Evolutionary conservation across 2,329 filamentous ascomycete species (phyloP), one percentile per base, ranked within the genome.

Genomic region (Colletotrichum shisoi): DNA sequence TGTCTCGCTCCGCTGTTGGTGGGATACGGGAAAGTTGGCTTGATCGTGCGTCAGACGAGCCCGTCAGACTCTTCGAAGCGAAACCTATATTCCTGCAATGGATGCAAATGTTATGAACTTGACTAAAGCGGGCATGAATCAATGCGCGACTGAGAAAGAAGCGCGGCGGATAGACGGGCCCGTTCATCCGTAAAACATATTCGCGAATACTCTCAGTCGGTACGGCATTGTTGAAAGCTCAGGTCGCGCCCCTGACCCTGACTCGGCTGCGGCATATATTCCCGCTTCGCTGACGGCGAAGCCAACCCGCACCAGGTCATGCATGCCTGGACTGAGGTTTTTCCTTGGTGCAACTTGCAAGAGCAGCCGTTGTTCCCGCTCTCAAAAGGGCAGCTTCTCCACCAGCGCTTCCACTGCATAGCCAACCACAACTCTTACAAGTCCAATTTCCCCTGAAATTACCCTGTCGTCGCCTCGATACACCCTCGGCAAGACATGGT

Each of bases 181-280:
- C 48, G 17, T 34, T 51, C 8, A 51, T 13, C 9, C 12, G 21
- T 19, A 15, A 48, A 34, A 34, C 31, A 34, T 1, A 34, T 9
- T 9, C 7, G 31, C 31, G 31, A 34, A 9, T 9, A 9, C 31
- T 34, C 31, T 34, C 31, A 9, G 31, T 34, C 31, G 31, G 7
- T 34, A 34, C 31, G n/a, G n/a, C n/a, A n/a, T n/a, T n/a, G n/a
- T n/a, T 34, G 31, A 19, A 19, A 17, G 39, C 17, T 56, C 37
- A 42, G 39, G 39, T 56, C 31, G 17, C 15, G 13, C 51, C 44
- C 44, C 42, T 56, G 51, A 45, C 59, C 59, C 6, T 67, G 59
- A 53, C 52, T 63, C 59, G 59, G 40, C 52, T 57, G 57, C 63
- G 52, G 52, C 52, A 48, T 63, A 57, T 63, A 57, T 42, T 62